A percentile compares a stretch with the other conserved stretches of the same genome.
phyloP scores from a whole-genome alignment of 2,329 filamentous ascomycete genomes.

The Cladorrhinum sp. region DNA sequence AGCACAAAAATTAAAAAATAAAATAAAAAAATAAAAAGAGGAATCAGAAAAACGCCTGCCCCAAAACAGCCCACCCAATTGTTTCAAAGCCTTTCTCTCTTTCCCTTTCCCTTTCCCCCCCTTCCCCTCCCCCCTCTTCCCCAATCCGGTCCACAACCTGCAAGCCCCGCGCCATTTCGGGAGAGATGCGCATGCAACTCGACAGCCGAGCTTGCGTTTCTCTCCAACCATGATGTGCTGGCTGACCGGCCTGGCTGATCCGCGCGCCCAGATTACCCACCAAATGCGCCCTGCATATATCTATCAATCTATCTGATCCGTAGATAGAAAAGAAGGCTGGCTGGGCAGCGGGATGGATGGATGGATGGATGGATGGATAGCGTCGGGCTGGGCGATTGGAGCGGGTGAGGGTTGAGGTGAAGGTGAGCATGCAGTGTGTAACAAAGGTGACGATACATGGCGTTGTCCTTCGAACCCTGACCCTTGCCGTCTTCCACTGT shows the following conservation, averaged over 20 bases:
- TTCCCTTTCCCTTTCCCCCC: too few relatives aligned
- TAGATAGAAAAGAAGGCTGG: neutral
- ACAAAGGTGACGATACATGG: neutral
- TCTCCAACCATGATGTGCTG: neutral
- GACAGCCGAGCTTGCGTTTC: neutral
- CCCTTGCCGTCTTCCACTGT: neutral
- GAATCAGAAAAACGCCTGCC: neutral
- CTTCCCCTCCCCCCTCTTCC: slow-evolving; percentile 2
- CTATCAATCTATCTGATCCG: neutral
- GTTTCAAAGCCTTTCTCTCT: neutral
- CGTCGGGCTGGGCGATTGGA: neutral
- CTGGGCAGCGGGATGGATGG: neutral
- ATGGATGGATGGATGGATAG: too few relatives aligned
- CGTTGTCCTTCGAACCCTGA: neutral
- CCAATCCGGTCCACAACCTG: slow-evolving; percentile 1
- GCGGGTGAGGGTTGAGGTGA: neutral
- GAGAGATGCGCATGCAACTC: neutral
- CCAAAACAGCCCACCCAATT: neutral
- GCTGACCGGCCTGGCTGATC: neutral
- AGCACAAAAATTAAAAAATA: too few relatives aligned
- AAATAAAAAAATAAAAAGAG: too few relatives aligned
- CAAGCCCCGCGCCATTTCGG: neutral
- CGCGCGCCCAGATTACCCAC: neutral
- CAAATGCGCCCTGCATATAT: neutral
- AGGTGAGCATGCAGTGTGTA: neutral